Evolutionary conservation across 345 rosid genomes (phyloP).

Genomic region (Tarenaya hassleriana): DNA sequence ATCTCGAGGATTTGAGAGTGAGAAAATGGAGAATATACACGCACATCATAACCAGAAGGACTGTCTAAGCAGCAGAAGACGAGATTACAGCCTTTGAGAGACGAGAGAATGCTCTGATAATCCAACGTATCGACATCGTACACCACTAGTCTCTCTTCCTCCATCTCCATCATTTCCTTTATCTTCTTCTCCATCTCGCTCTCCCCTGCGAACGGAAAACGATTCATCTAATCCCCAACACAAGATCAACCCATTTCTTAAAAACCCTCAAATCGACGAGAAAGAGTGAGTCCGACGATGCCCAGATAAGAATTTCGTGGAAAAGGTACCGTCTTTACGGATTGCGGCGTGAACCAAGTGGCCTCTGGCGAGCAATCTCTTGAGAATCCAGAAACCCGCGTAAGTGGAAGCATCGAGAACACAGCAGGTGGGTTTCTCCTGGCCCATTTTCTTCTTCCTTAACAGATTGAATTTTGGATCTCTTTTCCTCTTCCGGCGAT

Average conservation of each 20-base stretch:
- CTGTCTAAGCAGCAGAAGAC: slow-evolving; percentile 68
- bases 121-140: slow-evolving; percentile 62
- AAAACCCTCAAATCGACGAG: neutral
- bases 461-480: neutral
- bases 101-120: slow-evolving; percentile 66
- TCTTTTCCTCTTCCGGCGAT: too few species aligned
- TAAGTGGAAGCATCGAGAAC: slow-evolving; percentile 87
- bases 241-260: too few species aligned
- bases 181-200: slow-evolving; percentile 55
- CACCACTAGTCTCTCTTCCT: slow-evolving; percentile 47
- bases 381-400: slow-evolving; percentile 84
- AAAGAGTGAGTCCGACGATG: neutral
- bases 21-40: slow-evolving; percentile 3
- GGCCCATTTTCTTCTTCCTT: slow-evolving; percentile 4
- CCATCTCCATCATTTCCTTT: slow-evolving; percentile 52
- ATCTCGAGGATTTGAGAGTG: neutral
- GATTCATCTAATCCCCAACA: too few species aligned
- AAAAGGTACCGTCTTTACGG: slow-evolving; percentile 46
- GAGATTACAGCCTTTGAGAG: slow-evolving; percentile 62
- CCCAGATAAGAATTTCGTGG: neutral
- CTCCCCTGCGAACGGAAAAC: slow-evolving; percentile 33
- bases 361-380: slow-evolving; percentile 58
- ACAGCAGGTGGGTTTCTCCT: slow-evolving; percentile 45
- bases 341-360: slow-evolving; percentile 78
- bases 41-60: slow-evolving; percentile 62